These are phyloP conservation scores for Harrya chromipes DNA, from an alignment of 768 basidiomycete species.

Conservation along the genomic window DNA sequence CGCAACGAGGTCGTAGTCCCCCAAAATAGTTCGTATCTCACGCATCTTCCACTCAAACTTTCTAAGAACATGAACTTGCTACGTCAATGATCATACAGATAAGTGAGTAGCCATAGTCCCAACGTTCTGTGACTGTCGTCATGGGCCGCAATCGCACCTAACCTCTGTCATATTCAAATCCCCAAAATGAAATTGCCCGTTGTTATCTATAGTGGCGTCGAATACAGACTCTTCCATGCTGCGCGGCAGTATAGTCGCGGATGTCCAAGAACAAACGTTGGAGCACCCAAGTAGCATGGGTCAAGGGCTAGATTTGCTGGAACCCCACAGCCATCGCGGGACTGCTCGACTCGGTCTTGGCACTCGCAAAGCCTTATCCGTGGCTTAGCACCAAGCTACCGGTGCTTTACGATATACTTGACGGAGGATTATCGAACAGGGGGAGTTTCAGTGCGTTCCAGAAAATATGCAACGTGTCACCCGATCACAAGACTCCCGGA, in stretches of 20 bases:
- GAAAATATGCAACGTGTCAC: conserved; percentile 26
- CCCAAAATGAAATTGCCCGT: conserved; percentile 13
- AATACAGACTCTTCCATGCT: conserved; percentile 22
- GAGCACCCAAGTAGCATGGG: conserved; percentile 19
- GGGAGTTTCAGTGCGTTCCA: conserved; percentile 16
- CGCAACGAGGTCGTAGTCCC: conserved; percentile 25
- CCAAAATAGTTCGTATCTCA: conserved; percentile 27
- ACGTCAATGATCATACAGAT: conserved; percentile 16
- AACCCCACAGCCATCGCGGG: conserved; percentile 11
- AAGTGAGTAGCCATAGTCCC: conserved; percentile 3
- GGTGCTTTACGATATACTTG: conserved; percentile 20
- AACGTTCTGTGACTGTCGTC: conserved; percentile 27
- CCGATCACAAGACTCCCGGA: conserved; percentile 15
- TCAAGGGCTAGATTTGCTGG: conserved; percentile 23
- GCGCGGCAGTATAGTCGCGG: conserved; percentile 12
- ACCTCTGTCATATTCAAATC: conserved; percentile 20
- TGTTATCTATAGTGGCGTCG: conserved; percentile 30
- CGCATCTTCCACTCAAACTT: conserved; percentile 12
- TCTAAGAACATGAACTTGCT: conserved; percentile 20
- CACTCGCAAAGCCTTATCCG: conserved; percentile 17
- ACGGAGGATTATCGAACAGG: conserved; percentile 9
- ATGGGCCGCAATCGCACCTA: conserved; percentile 14
- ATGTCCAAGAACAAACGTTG: conserved; percentile 3
- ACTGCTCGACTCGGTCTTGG: conserved; percentile 10
- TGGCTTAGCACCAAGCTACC: conserved; percentile 9